Base-by-base conservation (phyloP, 495 filamentous ascomycete species). In the Hapsidospora chrysogenum region DNA sequence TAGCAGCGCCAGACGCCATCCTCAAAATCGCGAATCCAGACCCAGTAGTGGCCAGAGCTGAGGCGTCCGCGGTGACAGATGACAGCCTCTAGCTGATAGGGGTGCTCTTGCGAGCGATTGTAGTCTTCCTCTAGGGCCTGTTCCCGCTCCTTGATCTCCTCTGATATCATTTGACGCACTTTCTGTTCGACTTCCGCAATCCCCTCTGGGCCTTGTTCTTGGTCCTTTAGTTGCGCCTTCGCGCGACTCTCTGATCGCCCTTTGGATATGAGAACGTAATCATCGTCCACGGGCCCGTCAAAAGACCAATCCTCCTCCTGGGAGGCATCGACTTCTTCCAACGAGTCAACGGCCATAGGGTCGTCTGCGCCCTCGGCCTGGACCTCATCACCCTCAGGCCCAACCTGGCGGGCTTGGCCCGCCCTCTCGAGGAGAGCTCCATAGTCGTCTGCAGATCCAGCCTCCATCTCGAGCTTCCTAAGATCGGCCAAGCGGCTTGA, bases 1-100 rank as follows among this genome's bases (percentile, higher is more conserved):
- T 95, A 97, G 47, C 81, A 83, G 33, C 83, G 78, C 85, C 89
- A 97, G 30, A 86, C 56, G 13, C 77, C 62, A 23, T 68, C 64
- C 36, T 73, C 63, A 51, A 92, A 92, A 53, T 96, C 89, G 49
- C 74, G 78, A 45, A 97, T 92, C 65, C 85, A 95, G 39, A 95
- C 85, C 73, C 82, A 99, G 60, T 95, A 99, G 53, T 97, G 89
- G 1, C 89, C 89, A 33, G 78, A 80, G 2, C 48, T 43, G 10
- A 47, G 58, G 14, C 53, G 43, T 29, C 78, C 92, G 3, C 76
- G 70, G 48, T 99, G 92, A 33, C 94, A 82, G 52, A 96, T 87
- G 15, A 95, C 79, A 0, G 89, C 81, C 38, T 92, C 82, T 9
- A 99, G 71, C n/a, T 68, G 72, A 52, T 95, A 99, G 2, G 73